Evolutionary conservation across 345 rosid genomes (phyloP), one percentile per base, ranked within the genome.

Genomic region (Noccaea bulbosa): DNA sequence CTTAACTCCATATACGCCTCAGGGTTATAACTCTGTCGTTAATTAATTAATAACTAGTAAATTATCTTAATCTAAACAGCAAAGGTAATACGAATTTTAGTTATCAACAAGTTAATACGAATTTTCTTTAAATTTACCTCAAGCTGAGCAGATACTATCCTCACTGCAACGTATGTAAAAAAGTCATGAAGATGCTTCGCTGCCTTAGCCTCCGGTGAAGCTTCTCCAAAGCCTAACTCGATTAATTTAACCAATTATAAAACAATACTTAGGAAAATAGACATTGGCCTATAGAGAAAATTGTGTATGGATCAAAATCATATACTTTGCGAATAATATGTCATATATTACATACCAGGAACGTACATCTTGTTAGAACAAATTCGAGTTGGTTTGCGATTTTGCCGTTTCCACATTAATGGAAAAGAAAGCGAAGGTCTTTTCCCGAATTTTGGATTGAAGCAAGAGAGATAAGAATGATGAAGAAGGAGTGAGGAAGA

Each of bases 141-240:
- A 62, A 93, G 88, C 82, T 93, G 98, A 30, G 98, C 83, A 56
- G 78, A 39, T 65, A 93, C 86, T 33, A 93, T 90, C 77, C 79
- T 79, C 71, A 93, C 90, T 4, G 98, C 97, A 67, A 87, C 52
- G 40, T 84, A 82, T 53, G 82, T 90, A 81, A 90, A 90, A 80
- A 87, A 90, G 74, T 90, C 71, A 75, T 93, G 93, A 51, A 88
- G 87, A 73, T 93, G 87, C 16, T 77, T 80, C 5, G 90, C 85
- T 24, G 90, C 91, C 61, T 93, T 88, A 20, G 82, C 82, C 73
- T 93, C 98, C n/a, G 98, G 97, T 22, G 98, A 93, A 37, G 86
- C 96, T 72, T 87, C 95, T 67, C 93, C 95, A 70, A 85, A 90
- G 15, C 98, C 95, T 73, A 56, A 38, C 33, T 72, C 11, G 55